These are phyloP conservation scores for Capillidium heterosporum DNA, from an alignment of 371 early-diverging fungal species.

Conservation along the genomic window DNA sequence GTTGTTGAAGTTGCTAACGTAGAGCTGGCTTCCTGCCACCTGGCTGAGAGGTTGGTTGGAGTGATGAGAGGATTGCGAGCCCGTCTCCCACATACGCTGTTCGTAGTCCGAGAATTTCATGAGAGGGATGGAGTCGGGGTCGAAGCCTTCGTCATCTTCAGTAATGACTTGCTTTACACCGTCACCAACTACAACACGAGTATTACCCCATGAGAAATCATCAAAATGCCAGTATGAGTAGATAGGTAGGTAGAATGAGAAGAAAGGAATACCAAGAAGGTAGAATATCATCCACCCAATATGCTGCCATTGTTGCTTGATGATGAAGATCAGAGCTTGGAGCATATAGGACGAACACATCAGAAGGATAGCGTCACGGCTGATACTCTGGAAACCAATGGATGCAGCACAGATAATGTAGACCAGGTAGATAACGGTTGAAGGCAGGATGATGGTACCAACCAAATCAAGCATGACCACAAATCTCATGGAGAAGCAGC, in stretches of 20 bases:
- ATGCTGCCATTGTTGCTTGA: conserved; percentile 82
- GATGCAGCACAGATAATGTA: conserved; percentile 52
- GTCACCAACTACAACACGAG: conserved; percentile 66
- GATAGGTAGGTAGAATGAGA: conserved; percentile 62
- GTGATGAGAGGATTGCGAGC: background rate
- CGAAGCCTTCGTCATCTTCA: conserved; percentile 59
- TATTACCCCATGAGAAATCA: conserved; percentile 96
- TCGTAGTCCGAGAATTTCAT: conserved; percentile 85
- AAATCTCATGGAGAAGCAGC: conserved; percentile 97
- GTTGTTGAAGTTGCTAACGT: background rate
- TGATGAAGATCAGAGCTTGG: conserved; percentile 68
- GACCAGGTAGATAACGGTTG: conserved; percentile 62
- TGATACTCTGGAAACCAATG: conserved; percentile 24
- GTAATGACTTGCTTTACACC: conserved; percentile 32
- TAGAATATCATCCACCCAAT: conserved; percentile 96
- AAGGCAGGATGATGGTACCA: conserved; percentile 83
- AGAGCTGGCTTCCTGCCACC: too few species aligned
- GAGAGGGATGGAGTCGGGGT: conserved; percentile 66
- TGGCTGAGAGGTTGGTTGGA: background rate
- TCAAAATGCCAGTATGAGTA: conserved; percentile 95
- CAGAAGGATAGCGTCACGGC: conserved; percentile 35
- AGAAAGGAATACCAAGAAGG: conserved; percentile 65
- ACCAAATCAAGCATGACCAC: conserved; percentile 82
- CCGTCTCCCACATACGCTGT: conserved; percentile 47
- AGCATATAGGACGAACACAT: conserved; percentile 60